phyloP scores from a whole-genome alignment of 2,329 filamentous ascomycete species.

The Monosporascus cannonballus region DNA sequence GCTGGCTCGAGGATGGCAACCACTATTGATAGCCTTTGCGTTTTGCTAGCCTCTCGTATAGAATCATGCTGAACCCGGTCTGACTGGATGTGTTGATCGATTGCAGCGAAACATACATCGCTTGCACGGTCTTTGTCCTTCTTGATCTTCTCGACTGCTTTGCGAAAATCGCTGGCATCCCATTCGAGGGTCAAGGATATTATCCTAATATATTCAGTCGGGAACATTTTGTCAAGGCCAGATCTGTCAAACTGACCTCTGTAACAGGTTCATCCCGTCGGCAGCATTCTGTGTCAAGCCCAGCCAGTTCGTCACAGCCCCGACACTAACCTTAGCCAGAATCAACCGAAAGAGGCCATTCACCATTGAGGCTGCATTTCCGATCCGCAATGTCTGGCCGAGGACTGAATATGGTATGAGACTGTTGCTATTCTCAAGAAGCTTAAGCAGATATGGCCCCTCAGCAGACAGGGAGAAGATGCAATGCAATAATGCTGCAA shows the following conservation, averaged over 20 bases:
- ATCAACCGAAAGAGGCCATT: slow-evolving; percentile 66
- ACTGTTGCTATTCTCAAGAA: slow-evolving; percentile 64
- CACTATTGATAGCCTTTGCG: slow-evolving; percentile 53
- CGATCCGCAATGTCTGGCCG: slow-evolving; percentile 66
- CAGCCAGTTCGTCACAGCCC: slow-evolving; percentile 72
- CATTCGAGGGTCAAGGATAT: slow-evolving; percentile 66
- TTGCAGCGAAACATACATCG: slow-evolving; percentile 54
- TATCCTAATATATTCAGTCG: slow-evolving; percentile 43
- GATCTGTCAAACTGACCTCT: slow-evolving; percentile 34
- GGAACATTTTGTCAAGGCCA: background rate
- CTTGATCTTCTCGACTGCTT: slow-evolving; percentile 58
- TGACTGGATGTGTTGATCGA: slow-evolving; percentile 52
- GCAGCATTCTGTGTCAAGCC: slow-evolving; percentile 65
- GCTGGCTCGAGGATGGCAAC: slow-evolving; percentile 55
- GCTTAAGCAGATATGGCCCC: slow-evolving; percentile 65
- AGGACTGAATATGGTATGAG: slow-evolving; percentile 67
- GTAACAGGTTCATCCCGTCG: slow-evolving; percentile 76
- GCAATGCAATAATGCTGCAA: slow-evolving; percentile 70
- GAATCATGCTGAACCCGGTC: slow-evolving; percentile 52
- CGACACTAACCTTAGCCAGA: slow-evolving; percentile 71
- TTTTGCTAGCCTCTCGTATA: slow-evolving; percentile 48
- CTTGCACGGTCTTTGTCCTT: slow-evolving; percentile 51
- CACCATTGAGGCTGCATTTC: slow-evolving; percentile 79
- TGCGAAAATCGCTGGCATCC: slow-evolving; percentile 66
- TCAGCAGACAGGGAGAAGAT: slow-evolving; percentile 68